Evolutionary conservation across 2,329 filamentous ascomycete species (phyloP).

Genomic region (Neodidymelliopsis sp.): DNA sequence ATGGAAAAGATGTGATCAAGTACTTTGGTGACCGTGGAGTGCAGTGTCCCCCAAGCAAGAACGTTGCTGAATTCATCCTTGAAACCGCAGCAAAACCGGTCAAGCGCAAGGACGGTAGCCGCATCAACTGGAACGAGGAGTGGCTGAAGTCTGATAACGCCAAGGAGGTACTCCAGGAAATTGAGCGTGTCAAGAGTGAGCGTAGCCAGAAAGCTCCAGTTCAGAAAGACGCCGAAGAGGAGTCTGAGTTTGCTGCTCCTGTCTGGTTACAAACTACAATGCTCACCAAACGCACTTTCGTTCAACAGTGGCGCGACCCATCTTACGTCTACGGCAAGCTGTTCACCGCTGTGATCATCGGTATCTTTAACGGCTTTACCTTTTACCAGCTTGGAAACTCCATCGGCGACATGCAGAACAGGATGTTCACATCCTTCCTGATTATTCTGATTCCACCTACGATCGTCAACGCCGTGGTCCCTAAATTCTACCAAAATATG

Average conservation of each 20-base stretch:
- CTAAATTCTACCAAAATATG: constrained; percentile 80
- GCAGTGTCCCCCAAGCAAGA: constrained; percentile 70
- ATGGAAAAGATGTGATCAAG: constrained; percentile 68
- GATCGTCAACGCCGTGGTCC: constrained; percentile 75
- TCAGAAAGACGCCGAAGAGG: constrained; percentile 21
- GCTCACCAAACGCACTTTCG: constrained; percentile 74
- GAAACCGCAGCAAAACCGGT: constrained; percentile 68
- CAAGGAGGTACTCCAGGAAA: constrained; percentile 66
- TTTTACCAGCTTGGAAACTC: constrained; percentile 74
- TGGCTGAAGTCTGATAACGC: constrained; percentile 73
- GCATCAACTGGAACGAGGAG: constrained; percentile 76
- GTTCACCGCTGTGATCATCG: constrained; percentile 73
- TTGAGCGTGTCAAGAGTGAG: constrained; percentile 67
- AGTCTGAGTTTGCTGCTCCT: constrained; percentile 71
- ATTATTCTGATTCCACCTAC: constrained; percentile 68
- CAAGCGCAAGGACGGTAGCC: constrained; percentile 61
- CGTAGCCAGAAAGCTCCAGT: constrained; percentile 58
- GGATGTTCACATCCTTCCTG: constrained; percentile 77
- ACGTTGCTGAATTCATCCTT: constrained; percentile 71
- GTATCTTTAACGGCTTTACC: constrained; percentile 81
- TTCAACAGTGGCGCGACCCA: constrained; percentile 77
- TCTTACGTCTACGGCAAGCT: constrained; percentile 80
- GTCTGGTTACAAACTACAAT: constrained; percentile 68
- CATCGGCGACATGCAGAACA: constrained; percentile 74
- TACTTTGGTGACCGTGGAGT: constrained; percentile 74